phyloP scores from a whole-genome alignment of 257 asterid species.

The Nicotiana undulata region DNA sequence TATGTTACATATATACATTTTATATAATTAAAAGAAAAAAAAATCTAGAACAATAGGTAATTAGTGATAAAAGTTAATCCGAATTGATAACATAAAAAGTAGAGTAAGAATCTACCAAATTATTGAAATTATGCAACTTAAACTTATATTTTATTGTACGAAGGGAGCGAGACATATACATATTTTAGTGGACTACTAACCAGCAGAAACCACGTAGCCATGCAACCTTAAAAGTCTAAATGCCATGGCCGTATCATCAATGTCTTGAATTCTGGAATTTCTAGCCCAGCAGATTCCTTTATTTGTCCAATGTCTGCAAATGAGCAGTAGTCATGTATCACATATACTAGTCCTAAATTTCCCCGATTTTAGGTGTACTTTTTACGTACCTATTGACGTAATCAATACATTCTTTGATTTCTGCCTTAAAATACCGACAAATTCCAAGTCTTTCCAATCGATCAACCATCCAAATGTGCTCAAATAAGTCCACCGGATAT shows the following conservation, averaged over 20 bases:
- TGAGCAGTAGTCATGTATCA: background rate
- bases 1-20: background rate
- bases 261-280: constrained; percentile 49
- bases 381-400: constrained; percentile 46
- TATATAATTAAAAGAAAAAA: background rate
- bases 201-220: constrained; percentile 62
- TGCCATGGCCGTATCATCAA: constrained; percentile 90
- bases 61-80: background rate
- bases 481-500: constrained; percentile 90
- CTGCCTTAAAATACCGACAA: constrained; percentile 48
- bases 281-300: constrained; percentile 87
- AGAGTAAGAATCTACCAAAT: too few relatives aligned
- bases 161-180: background rate
- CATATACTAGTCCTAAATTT: background rate
- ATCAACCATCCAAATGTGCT: constrained; percentile 77
- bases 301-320: constrained; percentile 61
- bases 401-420: constrained; percentile 48
- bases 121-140: background rate
- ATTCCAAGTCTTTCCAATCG: constrained; percentile 70
- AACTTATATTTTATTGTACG: background rate
- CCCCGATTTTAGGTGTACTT: background rate
- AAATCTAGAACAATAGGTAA: background rate
- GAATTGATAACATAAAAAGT: too few relatives aligned
- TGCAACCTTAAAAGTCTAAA: constrained; percentile 79
- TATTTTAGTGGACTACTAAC: constrained; percentile 10